phyloP scores from a whole-genome alignment of 176 grass and related monocot genomes.

The Oropetium thomaeum region DNA sequence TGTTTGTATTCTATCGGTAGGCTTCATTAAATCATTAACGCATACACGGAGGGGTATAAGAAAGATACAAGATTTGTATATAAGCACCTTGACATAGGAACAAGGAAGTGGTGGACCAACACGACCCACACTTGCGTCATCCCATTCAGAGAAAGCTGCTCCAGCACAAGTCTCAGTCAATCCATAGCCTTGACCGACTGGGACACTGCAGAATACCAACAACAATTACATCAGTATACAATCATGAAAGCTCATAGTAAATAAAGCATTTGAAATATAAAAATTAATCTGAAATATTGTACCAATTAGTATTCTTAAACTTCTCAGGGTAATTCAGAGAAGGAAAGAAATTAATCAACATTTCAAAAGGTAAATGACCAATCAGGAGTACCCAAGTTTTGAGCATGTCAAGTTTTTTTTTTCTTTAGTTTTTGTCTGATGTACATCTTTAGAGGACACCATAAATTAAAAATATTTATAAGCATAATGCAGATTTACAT shows the following conservation, averaged over 20 bases:
- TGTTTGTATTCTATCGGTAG: neutral
- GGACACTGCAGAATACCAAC: constrained; percentile 51
- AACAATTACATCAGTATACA: constrained; percentile 8
- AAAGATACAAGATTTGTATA: neutral
- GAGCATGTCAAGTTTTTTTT: neutral
- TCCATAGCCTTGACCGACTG: constrained; percentile 89
- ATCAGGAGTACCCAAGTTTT: neutral
- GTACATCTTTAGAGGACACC: neutral
- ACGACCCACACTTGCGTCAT: constrained; percentile 65
- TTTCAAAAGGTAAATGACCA: neutral
- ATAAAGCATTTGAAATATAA: neutral
- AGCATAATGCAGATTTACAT: neutral
- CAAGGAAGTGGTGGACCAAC: constrained; percentile 87
- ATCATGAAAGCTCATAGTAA: neutral
- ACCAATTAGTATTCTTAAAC: neutral
- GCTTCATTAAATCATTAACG: neutral
- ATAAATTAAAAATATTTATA: neutral
- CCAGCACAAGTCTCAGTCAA: constrained; percentile 91
- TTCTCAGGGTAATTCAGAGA: neutral
- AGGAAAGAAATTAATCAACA: neutral
- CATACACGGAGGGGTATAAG: neutral
- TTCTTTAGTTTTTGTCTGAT: too few species aligned
- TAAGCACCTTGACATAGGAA: constrained; percentile 75
- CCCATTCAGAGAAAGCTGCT: constrained; percentile 68
- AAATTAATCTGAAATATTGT: neutral